Evolutionary conservation across 129 eudicot genomes (phyloP).

Genomic region (Centaurea solstitialis): DNA sequence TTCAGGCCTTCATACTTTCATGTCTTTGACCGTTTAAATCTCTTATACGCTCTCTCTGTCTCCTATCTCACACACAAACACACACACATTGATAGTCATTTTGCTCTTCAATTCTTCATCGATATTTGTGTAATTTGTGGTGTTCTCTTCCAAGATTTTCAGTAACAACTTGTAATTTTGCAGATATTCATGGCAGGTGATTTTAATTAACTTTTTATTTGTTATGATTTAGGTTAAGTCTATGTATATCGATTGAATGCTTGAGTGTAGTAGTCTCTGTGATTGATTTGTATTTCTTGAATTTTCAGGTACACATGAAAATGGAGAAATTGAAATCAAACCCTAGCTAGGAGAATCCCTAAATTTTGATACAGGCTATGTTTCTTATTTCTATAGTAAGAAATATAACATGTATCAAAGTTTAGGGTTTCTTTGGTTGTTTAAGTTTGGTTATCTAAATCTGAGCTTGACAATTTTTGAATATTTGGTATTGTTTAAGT

Average conservation of each 20-base stretch:
- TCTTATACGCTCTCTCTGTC: slow-evolving; percentile 19
- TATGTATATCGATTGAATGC: not conserved
- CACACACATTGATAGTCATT: not conserved
- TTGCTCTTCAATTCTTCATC: not conserved
- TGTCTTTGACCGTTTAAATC: slow-evolving; percentile 8
- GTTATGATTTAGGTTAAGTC: not conserved
- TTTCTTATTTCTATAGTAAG: not conserved
- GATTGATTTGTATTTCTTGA: slow-evolving; percentile 4
- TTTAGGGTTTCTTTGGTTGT: no score
- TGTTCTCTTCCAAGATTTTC: not conserved
- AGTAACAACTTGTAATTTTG: not conserved
- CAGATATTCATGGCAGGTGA: slow-evolving; percentile 28
- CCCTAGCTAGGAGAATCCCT: slow-evolving; percentile 30
- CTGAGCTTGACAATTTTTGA: no score
- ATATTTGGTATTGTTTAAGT: not conserved
- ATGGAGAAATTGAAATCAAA: slow-evolving; percentile 29
- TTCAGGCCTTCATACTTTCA: slow-evolving; percentile 6
- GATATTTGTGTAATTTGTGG: slow-evolving; percentile 5
- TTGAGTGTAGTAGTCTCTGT: slow-evolving; percentile 1
- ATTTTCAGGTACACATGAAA: slow-evolving; percentile 3
- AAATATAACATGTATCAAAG: no score
- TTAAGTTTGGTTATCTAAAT: not conserved
- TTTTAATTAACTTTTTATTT: not conserved
- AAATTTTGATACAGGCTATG: slow-evolving; percentile 12
- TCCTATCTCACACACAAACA: no score